Base-by-base conservation (phyloP, 2,329 filamentous ascomycete species). In the Alternaria sp. region DNA sequence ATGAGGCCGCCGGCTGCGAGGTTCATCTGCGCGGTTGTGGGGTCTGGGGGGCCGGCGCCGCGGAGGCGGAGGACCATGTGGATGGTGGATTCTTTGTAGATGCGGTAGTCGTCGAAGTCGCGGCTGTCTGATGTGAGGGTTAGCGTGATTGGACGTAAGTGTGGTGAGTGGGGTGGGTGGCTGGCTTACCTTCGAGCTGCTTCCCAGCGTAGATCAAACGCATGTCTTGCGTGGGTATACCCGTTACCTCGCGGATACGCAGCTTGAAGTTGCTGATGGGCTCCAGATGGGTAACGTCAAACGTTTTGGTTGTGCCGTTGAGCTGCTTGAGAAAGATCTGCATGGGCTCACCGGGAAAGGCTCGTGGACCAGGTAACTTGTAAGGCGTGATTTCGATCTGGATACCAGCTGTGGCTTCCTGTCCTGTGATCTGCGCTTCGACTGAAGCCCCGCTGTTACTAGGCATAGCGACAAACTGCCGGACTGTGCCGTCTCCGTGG, bases 201-300 rank as follows among this genome's bases (percentile, higher is more conserved):
- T 97, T 93, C 87, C 96, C 96, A 77, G 97, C 93, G 81, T 97
- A 93, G 44, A 25, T 36, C 10, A 52, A 25, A 32, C 49, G 49
- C 28, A 52, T 25, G 13, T 23, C 13, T 15, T 21, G 21, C 9
- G 30, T 40, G 9, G 30, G 49, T 9, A 40, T 40, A 12, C 49
- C 30, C 3, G 49, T 52, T 1, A 19, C 49, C 1, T 52, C 19
- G 5, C 49, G 30, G n/a, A 97, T 97, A 87, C 96, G 96, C 60
- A 86, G 88, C 89, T 97, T 97, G 46, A 97, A 93, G 65, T 96
- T 95, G 85, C 96, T 93, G 82, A 96, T 96, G 54, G 93, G 96
- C 73, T 96, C 93, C 1, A 88, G 90, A 23, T 84, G 85, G 78
- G 87, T 52, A 15, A 52, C 49, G 19, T 52, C 85, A 79, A 88